Evolutionary conservation across 2,329 filamentous ascomycete species (phyloP), one percentile per base, ranked within the genome.

Genomic region (Blastomyces percursus): DNA sequence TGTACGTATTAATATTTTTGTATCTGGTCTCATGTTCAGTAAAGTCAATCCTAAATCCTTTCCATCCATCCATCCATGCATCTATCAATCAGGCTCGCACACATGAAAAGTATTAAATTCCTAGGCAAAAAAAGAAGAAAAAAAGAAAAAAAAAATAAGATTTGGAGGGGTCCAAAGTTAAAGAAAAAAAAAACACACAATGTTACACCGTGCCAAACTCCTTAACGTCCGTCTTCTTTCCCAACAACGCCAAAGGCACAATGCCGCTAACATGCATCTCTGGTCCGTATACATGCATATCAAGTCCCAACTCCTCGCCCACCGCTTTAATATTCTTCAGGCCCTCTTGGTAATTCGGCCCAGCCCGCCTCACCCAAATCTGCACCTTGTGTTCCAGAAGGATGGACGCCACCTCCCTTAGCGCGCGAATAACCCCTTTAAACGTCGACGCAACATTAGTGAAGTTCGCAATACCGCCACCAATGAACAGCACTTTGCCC

Each of bases 381-480:
- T 96, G 88, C 68, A 94, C 90, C 73, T 96, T 96, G 87, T 99
- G 94, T 85, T 99, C 94, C 74, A 86, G 86, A 70, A 99, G 85
- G 67, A 88, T 83, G 67, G 86, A 86, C 65, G 92, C 85, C 70
- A 93, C 91, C 80, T 97, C 94, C 69, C 93, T 87, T 68, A 99
- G 85, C 64, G 94, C 94, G 71, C 91, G 89, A 77, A 99, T 99
- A 78, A 99, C 93, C 82, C 94, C 94, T 86, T 99, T 99, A 89
- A 99, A 99, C 67, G 94, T 99, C 71, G 89, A 94, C 65, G 94
- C 94, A 62, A 99, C 94, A 81, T 97, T 99, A 84, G 94, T 99
- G 83, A 99, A 99, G 88, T 99, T 99, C 84, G 94, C 94, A 84
- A 99, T 99, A 85, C 94, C 94, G 82, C 94, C 94, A 78, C 94